phyloP scores from a whole-genome alignment of 345 rosid genomes.

The Euphorbia tirucalli region DNA sequence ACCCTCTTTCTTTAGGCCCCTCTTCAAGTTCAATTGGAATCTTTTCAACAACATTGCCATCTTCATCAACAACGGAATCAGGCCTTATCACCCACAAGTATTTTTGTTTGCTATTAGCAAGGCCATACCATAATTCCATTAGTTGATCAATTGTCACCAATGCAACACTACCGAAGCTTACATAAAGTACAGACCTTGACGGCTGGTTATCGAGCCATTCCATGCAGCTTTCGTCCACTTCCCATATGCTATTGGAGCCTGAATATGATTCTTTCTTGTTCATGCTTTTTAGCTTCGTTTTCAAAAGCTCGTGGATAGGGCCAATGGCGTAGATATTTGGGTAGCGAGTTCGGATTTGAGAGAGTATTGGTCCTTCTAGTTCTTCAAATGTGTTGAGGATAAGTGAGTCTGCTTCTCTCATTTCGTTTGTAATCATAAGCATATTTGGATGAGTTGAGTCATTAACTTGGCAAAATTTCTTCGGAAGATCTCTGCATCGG shows the following conservation, averaged over 20 bases:
- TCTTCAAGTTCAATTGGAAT: slow-evolving; percentile 24
- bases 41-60: not conserved
- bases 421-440: slow-evolving; percentile 23
- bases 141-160: not conserved
- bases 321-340: slow-evolving; percentile 47
- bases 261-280: not conserved
- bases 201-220: slow-evolving; percentile 47
- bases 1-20: slow-evolving; percentile 17
- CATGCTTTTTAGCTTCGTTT: slow-evolving; percentile 19
- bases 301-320: slow-evolving; percentile 44
- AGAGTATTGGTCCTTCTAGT: slow-evolving; percentile 49
- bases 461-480: too few relatives aligned
- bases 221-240: slow-evolving; percentile 40
- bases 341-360: slow-evolving; percentile 38
- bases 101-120: slow-evolving; percentile 30
- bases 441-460: slow-evolving; percentile 20
- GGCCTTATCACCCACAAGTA: slow-evolving; percentile 48
- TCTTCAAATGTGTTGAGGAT: slow-evolving; percentile 61
- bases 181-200: slow-evolving; percentile 36
- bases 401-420: slow-evolving; percentile 21
- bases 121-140: not conserved
- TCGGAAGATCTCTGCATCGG: too few relatives aligned
- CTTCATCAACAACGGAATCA: not conserved
- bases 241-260: slow-evolving; percentile 27
- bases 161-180: slow-evolving; percentile 46